Conservation (phyloP, 495 filamentous ascomycete genomes). For the Penicillium cinerascens region DNA sequence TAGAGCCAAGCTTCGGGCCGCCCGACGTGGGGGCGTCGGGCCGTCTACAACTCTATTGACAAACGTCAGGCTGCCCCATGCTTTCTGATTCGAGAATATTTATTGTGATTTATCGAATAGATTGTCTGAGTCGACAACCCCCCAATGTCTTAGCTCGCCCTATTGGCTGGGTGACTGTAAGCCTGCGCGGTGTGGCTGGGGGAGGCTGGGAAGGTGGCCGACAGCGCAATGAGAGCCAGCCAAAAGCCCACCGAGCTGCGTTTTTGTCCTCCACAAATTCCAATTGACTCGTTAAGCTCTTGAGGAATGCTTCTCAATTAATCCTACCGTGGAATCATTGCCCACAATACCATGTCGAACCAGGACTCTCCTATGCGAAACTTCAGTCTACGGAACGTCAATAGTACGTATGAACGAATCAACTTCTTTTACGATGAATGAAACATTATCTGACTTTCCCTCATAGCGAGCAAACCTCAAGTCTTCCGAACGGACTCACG, state of each 20-base stretch:
- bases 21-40: conserved; percentile 7
- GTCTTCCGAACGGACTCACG: conserved; percentile 50
- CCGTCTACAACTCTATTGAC: conserved; percentile 6
- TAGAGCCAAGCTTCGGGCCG: conserved; percentile 16
- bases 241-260: conserved; percentile 22
- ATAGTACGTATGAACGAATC: conserved; percentile 20
- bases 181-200: conserved; percentile 24
- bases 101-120: conserved; percentile 15
- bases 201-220: conserved; percentile 26
- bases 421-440: not conserved
- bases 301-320: conserved; percentile 27
- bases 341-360: conserved; percentile 24
- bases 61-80: not conserved
- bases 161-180: conserved; percentile 16
- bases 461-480: conserved; percentile 51
- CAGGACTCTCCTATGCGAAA: conserved; percentile 11
- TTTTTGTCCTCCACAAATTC: conserved; percentile 4
- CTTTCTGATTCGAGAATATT: conserved; percentile 5
- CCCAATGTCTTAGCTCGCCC: conserved; percentile 16
- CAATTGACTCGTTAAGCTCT: conserved; percentile 15
- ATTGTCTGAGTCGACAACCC: conserved; percentile 14
- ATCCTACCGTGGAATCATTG: conserved; percentile 9
- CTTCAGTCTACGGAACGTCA: conserved; percentile 33
- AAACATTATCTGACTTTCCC: conserved; percentile 4
- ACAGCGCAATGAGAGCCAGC: conserved; percentile 20